These are phyloP conservation scores for Symbiodinium natans DNA, from an alignment of 73 alveolate genomes.

Conservation along the genomic window DNA sequence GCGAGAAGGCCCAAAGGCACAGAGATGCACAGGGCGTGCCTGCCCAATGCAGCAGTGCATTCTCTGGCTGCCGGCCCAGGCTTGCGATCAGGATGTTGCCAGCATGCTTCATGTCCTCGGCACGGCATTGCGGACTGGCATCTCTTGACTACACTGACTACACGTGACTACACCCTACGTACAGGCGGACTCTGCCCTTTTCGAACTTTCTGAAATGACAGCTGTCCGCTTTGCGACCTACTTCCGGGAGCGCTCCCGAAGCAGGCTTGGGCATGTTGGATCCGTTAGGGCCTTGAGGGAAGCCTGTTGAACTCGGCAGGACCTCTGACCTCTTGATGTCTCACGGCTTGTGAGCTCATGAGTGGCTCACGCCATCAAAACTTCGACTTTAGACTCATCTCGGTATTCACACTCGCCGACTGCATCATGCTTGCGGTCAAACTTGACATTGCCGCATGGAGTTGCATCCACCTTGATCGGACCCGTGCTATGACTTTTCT, in stretches of 20 bases:
- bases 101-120: slow-evolving; percentile 92
- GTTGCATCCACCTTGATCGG: slow-evolving; percentile 89
- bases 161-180: too few relatives aligned
- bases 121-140: too few relatives aligned
- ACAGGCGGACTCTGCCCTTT: too few relatives aligned
- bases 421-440: slow-evolving; percentile 76
- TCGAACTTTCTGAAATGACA: too few relatives aligned
- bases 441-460: slow-evolving; percentile 62
- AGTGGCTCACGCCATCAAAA: too few relatives aligned
- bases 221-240: too few relatives aligned
- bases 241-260: background rate
- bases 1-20: background rate
- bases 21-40: background rate
- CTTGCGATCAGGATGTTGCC: slow-evolving; percentile 92
- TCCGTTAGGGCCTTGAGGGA: too few relatives aligned
- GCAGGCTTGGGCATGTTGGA: too few relatives aligned
- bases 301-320: too few relatives aligned
- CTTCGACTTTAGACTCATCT: slow-evolving; percentile 68
- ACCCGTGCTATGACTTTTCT: slow-evolving; percentile 45
- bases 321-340: too few relatives aligned
- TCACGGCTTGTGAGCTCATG: too few relatives aligned
- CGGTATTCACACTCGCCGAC: slow-evolving; percentile 90
- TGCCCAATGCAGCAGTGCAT: slow-evolving; percentile 91
- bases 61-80: slow-evolving; percentile 92
- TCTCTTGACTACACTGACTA: too few relatives aligned